phyloP scores from a whole-genome alignment of 352 stramenopile species.

The Globisporangium barbulae region DNA sequence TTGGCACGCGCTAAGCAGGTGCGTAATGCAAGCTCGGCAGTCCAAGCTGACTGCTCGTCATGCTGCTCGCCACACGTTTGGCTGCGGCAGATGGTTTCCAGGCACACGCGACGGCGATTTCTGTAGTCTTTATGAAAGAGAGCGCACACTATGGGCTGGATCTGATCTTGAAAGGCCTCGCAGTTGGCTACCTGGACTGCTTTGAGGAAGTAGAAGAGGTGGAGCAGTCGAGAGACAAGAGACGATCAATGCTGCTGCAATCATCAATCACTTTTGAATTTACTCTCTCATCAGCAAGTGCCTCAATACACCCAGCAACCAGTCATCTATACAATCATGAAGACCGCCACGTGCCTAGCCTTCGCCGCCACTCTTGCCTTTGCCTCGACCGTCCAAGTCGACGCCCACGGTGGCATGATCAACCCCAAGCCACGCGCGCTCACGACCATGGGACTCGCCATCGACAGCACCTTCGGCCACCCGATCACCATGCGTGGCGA shows the following conservation, averaged over 20 bases:
- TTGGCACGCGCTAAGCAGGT: not conserved
- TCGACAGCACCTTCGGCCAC: conserved; percentile 32
- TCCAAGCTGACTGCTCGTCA: not conserved
- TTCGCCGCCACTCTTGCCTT: not conserved
- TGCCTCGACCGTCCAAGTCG: not conserved
- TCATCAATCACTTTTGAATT: conserved; percentile 12
- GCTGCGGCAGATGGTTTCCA: not conserved
- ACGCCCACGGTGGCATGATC: conserved; percentile 34
- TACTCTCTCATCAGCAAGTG: not conserved
- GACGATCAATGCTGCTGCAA: not conserved
- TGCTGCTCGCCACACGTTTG: not conserved
- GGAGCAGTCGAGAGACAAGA: not conserved
- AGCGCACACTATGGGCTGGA: too few species aligned
- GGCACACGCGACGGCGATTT: not conserved
- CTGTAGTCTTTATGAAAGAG: too few species aligned
- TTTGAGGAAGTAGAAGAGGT: too few species aligned
- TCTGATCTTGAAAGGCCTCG: not conserved
- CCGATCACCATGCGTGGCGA: conserved; percentile 28
- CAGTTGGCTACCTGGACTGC: too few species aligned
- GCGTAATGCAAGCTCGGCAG: too few species aligned
- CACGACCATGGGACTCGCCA: conserved; percentile 34
- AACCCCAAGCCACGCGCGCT: conserved; percentile 31
- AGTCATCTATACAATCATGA: conserved; percentile 8
- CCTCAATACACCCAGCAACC: not conserved
- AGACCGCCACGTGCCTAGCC: conserved; percentile 3